Conservation (phyloP, 345 rosid genomes). For the Lumnitzera littorea region DNA sequence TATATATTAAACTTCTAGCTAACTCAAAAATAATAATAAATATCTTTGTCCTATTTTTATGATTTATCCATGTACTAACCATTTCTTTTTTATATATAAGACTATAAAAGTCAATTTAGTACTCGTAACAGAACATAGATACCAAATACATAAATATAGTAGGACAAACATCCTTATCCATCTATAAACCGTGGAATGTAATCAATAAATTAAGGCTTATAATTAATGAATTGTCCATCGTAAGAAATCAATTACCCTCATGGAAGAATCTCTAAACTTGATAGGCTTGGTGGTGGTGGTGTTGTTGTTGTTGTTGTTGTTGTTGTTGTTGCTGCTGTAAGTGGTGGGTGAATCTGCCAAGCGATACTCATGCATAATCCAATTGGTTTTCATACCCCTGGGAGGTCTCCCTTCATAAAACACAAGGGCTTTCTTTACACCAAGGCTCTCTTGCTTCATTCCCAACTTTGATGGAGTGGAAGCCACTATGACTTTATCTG, state of each 20-base stretch:
- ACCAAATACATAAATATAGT: too few species aligned
- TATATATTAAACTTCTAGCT: too few species aligned
- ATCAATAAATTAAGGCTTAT: too few species aligned
- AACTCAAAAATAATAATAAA: too few species aligned
- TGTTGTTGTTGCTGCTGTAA: neutral
- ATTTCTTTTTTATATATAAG: too few species aligned
- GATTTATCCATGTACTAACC: too few species aligned
- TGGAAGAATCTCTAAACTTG: constrained; percentile 62
- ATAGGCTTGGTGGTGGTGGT: constrained; percentile 14
- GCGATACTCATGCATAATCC: constrained; percentile 99
- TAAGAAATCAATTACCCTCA: constrained; percentile 58
- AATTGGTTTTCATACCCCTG: constrained; percentile 79
- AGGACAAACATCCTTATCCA: too few species aligned
- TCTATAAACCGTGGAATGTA: too few species aligned
- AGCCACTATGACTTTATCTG: constrained; percentile 64
- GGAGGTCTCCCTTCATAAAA: constrained; percentile 96
- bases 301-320: neutral
- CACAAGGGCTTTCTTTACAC: constrained; percentile 92
- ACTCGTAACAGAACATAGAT: too few species aligned
- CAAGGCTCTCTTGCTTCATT: constrained; percentile 47
- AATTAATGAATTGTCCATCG: too few species aligned
- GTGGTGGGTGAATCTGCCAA: constrained; percentile 35
- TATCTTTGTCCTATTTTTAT: too few species aligned
- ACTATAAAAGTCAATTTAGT: too few species aligned
- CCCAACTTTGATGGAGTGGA: constrained; percentile 11